Percentiles rank a stretch among this genome's conserved stretches.
These are phyloP conservation scores for Penicillium cataractarum DNA, from an alignment of 495 filamentous ascomycete species.

Conservation along the genomic window DNA sequence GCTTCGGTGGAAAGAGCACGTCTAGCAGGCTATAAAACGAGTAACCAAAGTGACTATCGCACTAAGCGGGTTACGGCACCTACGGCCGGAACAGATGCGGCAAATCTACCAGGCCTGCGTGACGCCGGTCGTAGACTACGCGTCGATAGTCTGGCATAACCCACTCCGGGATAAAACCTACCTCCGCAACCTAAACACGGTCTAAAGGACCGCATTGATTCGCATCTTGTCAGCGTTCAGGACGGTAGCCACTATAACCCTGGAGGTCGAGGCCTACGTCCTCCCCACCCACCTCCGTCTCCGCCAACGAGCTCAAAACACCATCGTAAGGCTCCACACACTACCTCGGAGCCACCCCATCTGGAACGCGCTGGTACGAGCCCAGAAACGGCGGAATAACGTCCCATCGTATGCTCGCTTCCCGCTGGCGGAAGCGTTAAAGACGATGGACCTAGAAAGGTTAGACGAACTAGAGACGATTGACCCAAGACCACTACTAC, in stretches of 20 bases:
- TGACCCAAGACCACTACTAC: conserved; percentile 22
- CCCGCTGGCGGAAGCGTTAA: conserved; percentile 19
- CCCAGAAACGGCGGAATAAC: conserved; percentile 17
- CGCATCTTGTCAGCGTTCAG: neutral
- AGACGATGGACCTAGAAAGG: conserved; percentile 18
- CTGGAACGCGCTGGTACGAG: conserved; percentile 13
- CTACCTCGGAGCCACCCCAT: conserved; percentile 19
- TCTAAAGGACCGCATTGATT: conserved; percentile 6
- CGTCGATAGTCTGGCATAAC: conserved; percentile 15
- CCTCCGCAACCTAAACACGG: conserved; percentile 13
- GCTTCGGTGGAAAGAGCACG: conserved; percentile 5
- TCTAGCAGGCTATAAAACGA: conserved; percentile 3
- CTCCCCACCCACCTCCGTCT: neutral
- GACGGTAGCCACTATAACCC: neutral
- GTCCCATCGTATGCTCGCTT: conserved; percentile 7
- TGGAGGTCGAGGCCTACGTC: neutral
- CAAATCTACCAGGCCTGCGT: conserved; percentile 12
- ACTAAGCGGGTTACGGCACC: neutral
- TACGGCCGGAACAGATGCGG: conserved; percentile 12
- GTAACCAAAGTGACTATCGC: conserved; percentile 7
- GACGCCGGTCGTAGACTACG: conserved; percentile 8
- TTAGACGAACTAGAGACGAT: conserved; percentile 25
- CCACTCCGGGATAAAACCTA: conserved; percentile 14
- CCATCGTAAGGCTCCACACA: conserved; percentile 14
- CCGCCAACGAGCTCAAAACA: neutral